Evolutionary conservation across 345 rosid genomes (phyloP), one percentile per base, ranked within the genome.

Genomic region (rapeseed (Brassica napus)): DNA sequence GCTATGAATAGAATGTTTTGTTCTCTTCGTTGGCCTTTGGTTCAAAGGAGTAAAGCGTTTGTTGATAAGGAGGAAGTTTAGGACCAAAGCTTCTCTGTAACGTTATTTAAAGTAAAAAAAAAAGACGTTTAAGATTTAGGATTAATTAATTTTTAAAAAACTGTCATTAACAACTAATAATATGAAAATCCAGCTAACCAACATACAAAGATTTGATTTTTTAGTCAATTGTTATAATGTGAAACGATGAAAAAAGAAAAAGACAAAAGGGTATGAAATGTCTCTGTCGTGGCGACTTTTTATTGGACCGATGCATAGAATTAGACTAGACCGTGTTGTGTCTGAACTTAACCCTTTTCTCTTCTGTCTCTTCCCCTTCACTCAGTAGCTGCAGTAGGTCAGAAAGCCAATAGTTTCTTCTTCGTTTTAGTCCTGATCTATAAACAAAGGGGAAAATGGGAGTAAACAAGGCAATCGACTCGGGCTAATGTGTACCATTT

Each of bases 321-420:
- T 35, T 80, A 77, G 59, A 82, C 68, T 74, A 73, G 44, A 80
- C 79, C 78, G 8, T 77, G 79, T 77, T 37, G 70, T 47, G 78
- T 21, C 57, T 47, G 81, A 72, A 49, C 44, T n/a, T 4, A 6
- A 23, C 71, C 73, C 32, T 18, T 57, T 57, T 58, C 8, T 21
- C 75, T 28, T 21, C 75, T 28, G 62, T 81, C 70, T 60, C 55
- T 12, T 5, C 52, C 10, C 81, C 86, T 30, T 52, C 77, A 42
- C 82, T 71, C 81, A 65, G 28, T 64, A 47, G 73, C 69, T 77
- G 26, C 67, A 28, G 87, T 81, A 52, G 84, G 88, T 83, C 83
- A 86, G 87, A 35, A 79, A 44, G 14, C 86, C 79, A 85, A 73
- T 59, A 21, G 74, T 62, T 67, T 58, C 44, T 44, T 37, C 49